Percentiles rank a stretch among this genome's conserved stretches.
Evolutionary conservation across 371 early-diverging fungal genomes (phyloP).

Genomic region (Amoeboaphelidium protococcarum): DNA sequence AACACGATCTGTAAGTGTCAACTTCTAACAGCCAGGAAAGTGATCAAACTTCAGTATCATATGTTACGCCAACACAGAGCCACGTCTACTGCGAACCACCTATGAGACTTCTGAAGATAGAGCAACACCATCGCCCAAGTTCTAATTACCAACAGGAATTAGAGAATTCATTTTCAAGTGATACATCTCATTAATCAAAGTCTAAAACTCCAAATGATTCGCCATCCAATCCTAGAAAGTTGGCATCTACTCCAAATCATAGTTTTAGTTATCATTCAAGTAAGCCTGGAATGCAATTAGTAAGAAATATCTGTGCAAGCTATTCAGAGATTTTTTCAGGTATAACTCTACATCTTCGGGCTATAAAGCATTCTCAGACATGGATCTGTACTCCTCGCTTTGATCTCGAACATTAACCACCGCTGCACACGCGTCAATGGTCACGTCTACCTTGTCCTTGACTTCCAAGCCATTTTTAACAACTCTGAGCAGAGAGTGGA

Average conservation of each 20-base stretch:
- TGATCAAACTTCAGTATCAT: slow-evolving; percentile 38
- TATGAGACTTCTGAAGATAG: slow-evolving; percentile 27
- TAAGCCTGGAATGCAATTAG: slow-evolving; percentile 33
- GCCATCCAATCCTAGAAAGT: slow-evolving; percentile 29
- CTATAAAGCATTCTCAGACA: slow-evolving; percentile 19
- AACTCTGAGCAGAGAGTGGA: slow-evolving; percentile 34
- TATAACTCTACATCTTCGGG: slow-evolving; percentile 9
- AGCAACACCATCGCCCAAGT: slow-evolving; percentile 28
- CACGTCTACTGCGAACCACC: slow-evolving; percentile 24
- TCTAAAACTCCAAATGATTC: slow-evolving; percentile 26
- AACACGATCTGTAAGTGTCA: slow-evolving; percentile 29
- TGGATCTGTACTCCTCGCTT: slow-evolving; percentile 22
- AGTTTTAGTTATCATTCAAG: slow-evolving; percentile 3
- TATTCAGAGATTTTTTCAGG: slow-evolving; percentile 3
- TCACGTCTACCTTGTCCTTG: slow-evolving; percentile 26
- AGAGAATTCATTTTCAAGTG: slow-evolving; percentile 4
- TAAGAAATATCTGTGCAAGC: slow-evolving; percentile 27
- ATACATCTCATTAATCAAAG: slow-evolving; percentile 23
- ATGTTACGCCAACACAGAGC: slow-evolving; percentile 29
- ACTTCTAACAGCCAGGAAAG: slow-evolving; percentile 40
- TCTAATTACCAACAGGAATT: not conserved
- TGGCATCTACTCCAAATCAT: slow-evolving; percentile 11
- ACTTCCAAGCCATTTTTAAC: slow-evolving; percentile 29
- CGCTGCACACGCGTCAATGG: slow-evolving; percentile 24
- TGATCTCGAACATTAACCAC: slow-evolving; percentile 18